Evolutionary conservation across 768 basidiomycete genomes (phyloP).

Genomic region (Leccinum pellstonianum): DNA sequence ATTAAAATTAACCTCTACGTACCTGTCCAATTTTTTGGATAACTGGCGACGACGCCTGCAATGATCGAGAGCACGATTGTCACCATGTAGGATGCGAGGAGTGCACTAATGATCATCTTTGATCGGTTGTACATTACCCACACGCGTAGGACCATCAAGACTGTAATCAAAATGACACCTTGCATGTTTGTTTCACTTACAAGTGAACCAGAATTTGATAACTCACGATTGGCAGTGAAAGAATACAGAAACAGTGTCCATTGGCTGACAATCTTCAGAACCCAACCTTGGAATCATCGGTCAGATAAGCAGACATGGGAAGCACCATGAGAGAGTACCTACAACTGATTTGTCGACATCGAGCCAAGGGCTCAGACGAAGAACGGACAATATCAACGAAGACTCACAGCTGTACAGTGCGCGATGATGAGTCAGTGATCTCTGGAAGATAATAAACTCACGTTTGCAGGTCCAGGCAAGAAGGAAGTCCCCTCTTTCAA

Average conservation of each 20-base stretch:
- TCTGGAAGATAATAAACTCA: not conserved
- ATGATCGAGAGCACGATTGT: not conserved
- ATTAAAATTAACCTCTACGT: not conserved
- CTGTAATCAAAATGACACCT: not conserved
- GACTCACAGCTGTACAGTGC: not conserved
- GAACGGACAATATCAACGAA: not conserved
- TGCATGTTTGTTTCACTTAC: too few relatives aligned
- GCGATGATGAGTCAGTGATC: not conserved
- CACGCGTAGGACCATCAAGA: not conserved
- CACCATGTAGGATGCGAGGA: not conserved
- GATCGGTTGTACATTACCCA: not conserved
- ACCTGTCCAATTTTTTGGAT: not conserved
- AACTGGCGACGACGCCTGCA: not conserved
- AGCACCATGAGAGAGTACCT: not conserved
- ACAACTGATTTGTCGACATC: not conserved
- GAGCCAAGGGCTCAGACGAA: not conserved
- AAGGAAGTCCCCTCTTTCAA: not conserved
- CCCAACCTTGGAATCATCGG: not conserved
- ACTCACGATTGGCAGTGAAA: not conserved
- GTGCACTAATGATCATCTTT: not conserved
- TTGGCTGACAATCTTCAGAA: not conserved
- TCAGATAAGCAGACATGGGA: not conserved
- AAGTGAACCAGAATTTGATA: too few relatives aligned
- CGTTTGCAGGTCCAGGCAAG: not conserved
- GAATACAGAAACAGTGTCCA: not conserved